Base-by-base conservation (phyloP, 2,329 filamentous ascomycete genomes). In the Trichophyton equinum region DNA sequence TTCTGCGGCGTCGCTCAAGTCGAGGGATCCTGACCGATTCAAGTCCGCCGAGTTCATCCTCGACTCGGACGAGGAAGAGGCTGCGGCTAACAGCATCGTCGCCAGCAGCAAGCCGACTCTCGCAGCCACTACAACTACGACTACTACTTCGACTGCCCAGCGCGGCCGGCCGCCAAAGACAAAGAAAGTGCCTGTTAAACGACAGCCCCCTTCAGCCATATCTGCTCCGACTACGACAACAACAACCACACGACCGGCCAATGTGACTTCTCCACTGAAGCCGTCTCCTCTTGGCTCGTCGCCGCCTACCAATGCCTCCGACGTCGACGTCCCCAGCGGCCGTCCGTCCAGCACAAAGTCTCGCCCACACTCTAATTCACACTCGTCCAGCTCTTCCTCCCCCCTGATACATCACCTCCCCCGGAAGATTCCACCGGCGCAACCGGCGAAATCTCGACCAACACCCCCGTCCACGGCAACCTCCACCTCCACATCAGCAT, bases 221-320 rank as follows among this genome's bases (percentile, higher is more conserved):
- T 68, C 73, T 40, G 68, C 70, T 13, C 73, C 75, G 62, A 68
- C 72, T 47, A 68, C 70, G 15, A 64, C 70, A 22, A 66, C 69
- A 71, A 75, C 69, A 71, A 75, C 70, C 61, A 42, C 40, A n/a
- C 20, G 40, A 15, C 57, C 40, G 20, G 20, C 42, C 25, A 72
- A 66, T 57, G 75, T 73, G 22, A 83, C 76, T 62, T 82, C 81
- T 47, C 81, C 83, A 1, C 81, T 79, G 67, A 85, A 85, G 59
- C 82, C 82, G 1, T 85, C 83, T 15, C 82, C 82, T 11, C 77
- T 85, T 9, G 82, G 80, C 8, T 82, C 81, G 5, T 84, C 83
- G 1, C 81, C 82, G 22, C 82, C 82, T 4, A 78, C 82, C 63
- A 84, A 83, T 68, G 80, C 80, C 30, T 84, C 82, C 20, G 81